Conservation (phyloP, 2,329 filamentous ascomycete genomes). For the Penicillium sp. region DNA sequence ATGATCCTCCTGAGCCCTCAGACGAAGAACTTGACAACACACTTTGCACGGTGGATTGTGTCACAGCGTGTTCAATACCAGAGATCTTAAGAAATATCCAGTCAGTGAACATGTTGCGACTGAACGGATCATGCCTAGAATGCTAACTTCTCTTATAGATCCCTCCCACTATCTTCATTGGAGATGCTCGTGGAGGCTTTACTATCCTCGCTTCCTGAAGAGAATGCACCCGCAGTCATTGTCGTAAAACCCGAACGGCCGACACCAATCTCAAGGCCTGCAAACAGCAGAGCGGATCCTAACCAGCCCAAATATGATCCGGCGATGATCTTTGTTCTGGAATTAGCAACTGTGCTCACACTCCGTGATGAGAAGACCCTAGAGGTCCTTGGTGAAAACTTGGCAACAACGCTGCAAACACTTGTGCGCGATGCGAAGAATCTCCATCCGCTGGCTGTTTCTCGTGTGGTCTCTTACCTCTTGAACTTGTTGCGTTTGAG, state of each 20-base stretch:
- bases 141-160: conserved; percentile 43
- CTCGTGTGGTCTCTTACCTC: conserved; percentile 81
- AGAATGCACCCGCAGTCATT: conserved; percentile 75
- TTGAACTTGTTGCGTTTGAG: conserved; percentile 75
- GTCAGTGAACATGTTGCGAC: conserved; percentile 48
- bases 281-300: conserved; percentile 55
- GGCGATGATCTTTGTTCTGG: conserved; percentile 81
- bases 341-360: conserved; percentile 79
- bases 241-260: conserved; percentile 83
- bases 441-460: conserved; percentile 78
- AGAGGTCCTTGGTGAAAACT: conserved; percentile 67
- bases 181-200: conserved; percentile 66
- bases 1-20: conserved; percentile 94
- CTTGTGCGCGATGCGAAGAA: conserved; percentile 74
- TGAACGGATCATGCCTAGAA: conserved; percentile 2
- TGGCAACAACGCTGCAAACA: conserved; percentile 75
- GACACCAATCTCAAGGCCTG: conserved; percentile 55
- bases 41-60: conserved; percentile 86
- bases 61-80: conserved; percentile 81
- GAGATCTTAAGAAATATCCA: conserved; percentile 78
- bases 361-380: conserved; percentile 72
- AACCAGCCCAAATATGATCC: conserved; percentile 73
- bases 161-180: conserved; percentile 58
- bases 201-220: conserved; percentile 80
- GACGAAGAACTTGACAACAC: conserved; percentile 97